phyloP scores from a whole-genome alignment of 2,329 filamentous ascomycete species.

The Penicillium sp. region DNA sequence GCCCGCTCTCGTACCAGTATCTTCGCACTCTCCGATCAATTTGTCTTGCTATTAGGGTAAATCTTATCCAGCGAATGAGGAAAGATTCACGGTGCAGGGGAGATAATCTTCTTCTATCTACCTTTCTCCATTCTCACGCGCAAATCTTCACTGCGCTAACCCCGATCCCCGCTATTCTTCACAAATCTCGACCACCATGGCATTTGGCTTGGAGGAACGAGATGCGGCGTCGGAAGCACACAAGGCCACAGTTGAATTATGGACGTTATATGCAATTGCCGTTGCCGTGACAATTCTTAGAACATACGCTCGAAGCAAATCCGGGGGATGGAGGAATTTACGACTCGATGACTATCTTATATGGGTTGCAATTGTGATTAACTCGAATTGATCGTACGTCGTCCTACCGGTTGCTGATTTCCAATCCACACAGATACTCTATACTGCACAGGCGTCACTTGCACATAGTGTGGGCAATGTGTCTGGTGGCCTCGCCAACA shows the following conservation, averaged over 20 bases:
- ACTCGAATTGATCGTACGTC: constrained; percentile 6
- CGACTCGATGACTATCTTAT: constrained; percentile 56
- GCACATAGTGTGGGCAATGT: constrained; percentile 49
- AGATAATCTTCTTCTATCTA: not conserved
- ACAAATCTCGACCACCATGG: not conserved
- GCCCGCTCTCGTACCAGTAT: too few species aligned
- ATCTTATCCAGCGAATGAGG: too few species aligned
- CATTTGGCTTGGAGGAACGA: constrained; percentile 1
- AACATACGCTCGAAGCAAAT: constrained; percentile 36
- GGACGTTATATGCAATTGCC: constrained; percentile 29
- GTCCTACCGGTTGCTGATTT: not conserved
- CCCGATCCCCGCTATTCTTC: not conserved
- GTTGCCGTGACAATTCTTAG: constrained; percentile 34
- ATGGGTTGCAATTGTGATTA: constrained; percentile 50
- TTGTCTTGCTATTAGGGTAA: too few species aligned
- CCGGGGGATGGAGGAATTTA: constrained; percentile 27
- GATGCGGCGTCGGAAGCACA: constrained; percentile 19
- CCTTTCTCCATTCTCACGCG: not conserved
- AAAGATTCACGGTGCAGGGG: too few species aligned
- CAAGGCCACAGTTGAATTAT: constrained; percentile 22
- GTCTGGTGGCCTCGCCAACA: constrained; percentile 55
- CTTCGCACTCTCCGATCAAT: too few species aligned
- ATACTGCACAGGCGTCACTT: constrained; percentile 49
- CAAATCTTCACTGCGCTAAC: not conserved
- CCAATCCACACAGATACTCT: constrained; percentile 42